Base-by-base conservation (phyloP, 768 basidiomycete genomes). In the Boletellus sp. region DNA sequence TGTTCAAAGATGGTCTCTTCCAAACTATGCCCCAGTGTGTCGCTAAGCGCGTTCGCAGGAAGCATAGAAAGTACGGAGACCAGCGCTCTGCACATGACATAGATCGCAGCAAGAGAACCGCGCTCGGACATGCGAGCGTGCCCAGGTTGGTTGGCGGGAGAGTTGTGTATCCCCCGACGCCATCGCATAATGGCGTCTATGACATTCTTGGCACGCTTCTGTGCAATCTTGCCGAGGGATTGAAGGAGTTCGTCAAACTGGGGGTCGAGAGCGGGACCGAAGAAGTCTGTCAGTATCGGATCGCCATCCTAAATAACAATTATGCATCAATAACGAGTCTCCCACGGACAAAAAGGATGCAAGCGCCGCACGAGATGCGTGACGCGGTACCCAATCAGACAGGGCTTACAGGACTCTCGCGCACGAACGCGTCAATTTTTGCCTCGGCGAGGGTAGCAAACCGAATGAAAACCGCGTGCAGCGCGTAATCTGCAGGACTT, bases 1-100 rank as follows among this genome's bases (percentile, higher is more conserved):
- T 91, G 88, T 51, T 91, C 87, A 61, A 95, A 96, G 0, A 87
- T 91, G 23, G 84, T 85, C 59, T 90, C 86, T 62, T 95, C 94
- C n/a, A 95, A 71, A 42, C 74, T 81, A 66, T 87, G 81, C 1
- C 91, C 94, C 51, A 90, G 70, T 0, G 79, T 70, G 38, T 94
- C 90, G 13, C 85, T 86, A 4, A 95, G 72, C 2, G 84, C 83
- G 56, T 92, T 90, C 60, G 85, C 86, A 1, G 85, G 76, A 23
- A 90, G 76, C 16, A 78, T 74, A 34, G 84, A 80, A 47, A 94
- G 77, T 12, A 94, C 80, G 2, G 80, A 83, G 23, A 92, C 84
- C 17, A 95, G 76, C 4, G 89, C 85, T 44, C 93, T 81, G 61
- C 90, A 94, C 83, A 92, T 86, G 61, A 97, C 82, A 64, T 93